A percentile compares a stretch with the other conserved stretches of the same genome.
Conservation (phyloP, 345 rosid species). For the Lepidium africanum region DNA sequence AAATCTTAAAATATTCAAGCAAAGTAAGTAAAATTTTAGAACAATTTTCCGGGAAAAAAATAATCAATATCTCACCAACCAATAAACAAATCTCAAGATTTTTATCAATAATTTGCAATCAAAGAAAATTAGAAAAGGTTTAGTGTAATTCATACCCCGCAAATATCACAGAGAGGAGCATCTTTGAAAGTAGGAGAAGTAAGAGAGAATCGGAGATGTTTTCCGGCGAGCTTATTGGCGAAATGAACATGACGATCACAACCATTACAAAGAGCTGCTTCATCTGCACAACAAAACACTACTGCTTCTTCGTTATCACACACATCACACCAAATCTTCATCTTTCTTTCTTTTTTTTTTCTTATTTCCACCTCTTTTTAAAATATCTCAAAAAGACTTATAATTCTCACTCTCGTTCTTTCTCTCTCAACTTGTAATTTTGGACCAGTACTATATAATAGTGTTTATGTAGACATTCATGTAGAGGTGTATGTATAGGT, state of each 20-base stretch:
- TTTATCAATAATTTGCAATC: too few species aligned
- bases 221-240: slow-evolving; percentile 64
- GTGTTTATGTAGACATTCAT: not conserved
- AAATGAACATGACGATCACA: slow-evolving; percentile 68
- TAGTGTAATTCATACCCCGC: slow-evolving; percentile 38
- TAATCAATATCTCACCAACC: slow-evolving; percentile 4
- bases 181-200: slow-evolving; percentile 43
- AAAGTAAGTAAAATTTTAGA: not conserved
- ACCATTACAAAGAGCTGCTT: slow-evolving; percentile 61
- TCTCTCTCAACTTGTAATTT: slow-evolving; percentile 8
- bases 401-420: not conserved
- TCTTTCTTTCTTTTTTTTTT: not conserved
- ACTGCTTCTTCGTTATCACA: slow-evolving; percentile 54
- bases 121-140: not conserved
- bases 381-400: not conserved
- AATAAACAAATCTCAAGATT: not conserved
- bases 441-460: slow-evolving; percentile 24
- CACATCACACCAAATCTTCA: slow-evolving; percentile 77
- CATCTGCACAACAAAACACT: slow-evolving; percentile 67
- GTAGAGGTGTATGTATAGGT: slow-evolving; percentile 20
- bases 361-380: too few species aligned
- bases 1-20: not conserved
- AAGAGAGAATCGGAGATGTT: slow-evolving; percentile 58
- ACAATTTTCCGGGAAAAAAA: not conserved
- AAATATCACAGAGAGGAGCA: slow-evolving; percentile 66